phyloP scores from a whole-genome alignment of 768 basidiomycete genomes.

The Collybia sp. region DNA sequence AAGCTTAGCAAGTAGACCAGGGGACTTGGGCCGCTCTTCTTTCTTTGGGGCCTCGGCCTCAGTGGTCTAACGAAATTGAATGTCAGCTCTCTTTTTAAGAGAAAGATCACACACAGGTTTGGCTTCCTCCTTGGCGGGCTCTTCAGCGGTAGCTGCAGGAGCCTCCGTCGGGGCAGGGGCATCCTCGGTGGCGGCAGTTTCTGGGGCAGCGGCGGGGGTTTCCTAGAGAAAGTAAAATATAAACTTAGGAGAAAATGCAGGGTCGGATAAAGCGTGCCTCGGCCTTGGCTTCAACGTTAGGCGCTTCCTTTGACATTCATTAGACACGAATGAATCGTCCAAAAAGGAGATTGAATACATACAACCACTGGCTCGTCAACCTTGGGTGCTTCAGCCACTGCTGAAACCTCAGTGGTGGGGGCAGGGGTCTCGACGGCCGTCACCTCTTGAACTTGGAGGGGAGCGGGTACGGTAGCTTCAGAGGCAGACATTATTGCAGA shows the following conservation, averaged over 20 bases:
- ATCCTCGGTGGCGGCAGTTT: constrained; percentile 46
- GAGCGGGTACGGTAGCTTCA: constrained; percentile 46
- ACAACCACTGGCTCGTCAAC: constrained; percentile 24
- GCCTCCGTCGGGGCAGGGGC: constrained; percentile 42
- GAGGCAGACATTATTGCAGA: constrained; percentile 81
- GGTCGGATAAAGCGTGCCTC: constrained; percentile 4
- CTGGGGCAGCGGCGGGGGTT: constrained; percentile 20
- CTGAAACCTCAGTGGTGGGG: constrained; percentile 25
- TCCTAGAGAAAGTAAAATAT: no score
- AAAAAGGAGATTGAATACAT: not conserved
- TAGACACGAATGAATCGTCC: not conserved
- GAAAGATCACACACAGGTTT: constrained; percentile 28
- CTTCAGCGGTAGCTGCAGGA: constrained; percentile 14
- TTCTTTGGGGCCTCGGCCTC: constrained; percentile 58
- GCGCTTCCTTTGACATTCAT: constrained; percentile 22
- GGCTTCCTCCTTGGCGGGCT: constrained; percentile 36
- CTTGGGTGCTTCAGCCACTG: constrained; percentile 34
- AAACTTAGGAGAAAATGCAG: no score
- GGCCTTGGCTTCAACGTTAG: constrained; percentile 18
- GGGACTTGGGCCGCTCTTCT: constrained; percentile 80
- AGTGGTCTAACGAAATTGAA: constrained; percentile 9
- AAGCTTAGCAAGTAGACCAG: constrained; percentile 69
- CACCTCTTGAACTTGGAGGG: constrained; percentile 47
- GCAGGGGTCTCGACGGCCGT: constrained; percentile 41
- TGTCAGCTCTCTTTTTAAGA: not conserved